Evolutionary conservation across 495 filamentous ascomycete species (phyloP), one percentile per base, ranked within the genome.

Genomic region (Penicillium lagena): DNA sequence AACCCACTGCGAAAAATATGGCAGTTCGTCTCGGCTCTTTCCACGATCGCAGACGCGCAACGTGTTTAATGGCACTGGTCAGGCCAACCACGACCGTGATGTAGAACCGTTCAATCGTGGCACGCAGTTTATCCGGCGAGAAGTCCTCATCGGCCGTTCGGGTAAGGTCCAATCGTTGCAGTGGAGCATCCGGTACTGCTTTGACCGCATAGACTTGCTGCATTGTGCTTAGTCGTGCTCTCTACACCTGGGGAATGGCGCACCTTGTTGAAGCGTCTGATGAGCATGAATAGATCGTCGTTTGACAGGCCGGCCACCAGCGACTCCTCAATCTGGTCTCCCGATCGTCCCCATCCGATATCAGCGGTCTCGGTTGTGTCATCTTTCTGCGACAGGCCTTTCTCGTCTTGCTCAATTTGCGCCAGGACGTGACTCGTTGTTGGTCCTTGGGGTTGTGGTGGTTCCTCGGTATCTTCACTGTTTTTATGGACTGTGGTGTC

Each of bases 141-240:
- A 93, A 94, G 47, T 90, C 84, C 42, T 94, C 89, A 30, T 91
- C 84, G 28, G 86, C 83, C 2, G 86, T 80, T 42, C 87, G 84
- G 39, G 87, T 86, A 12, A 94, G 68, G 64, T 96, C 89, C n/a
- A 95, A 69, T 12, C 80, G 78, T 4, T 79, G 78, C 13, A 71
- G 49, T 4, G 77, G 75, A 12, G 68, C 62, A 6, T 76, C 62
- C 1, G 73, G 60, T 1, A 80, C 70, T 12, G 83, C 83, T 61
- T 89, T 89, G 51, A 91, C 83, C 70, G 90, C 82, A 59, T 90
- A 89, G 58, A 94, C 83, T 85, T 93, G 88, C 87, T 90, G 40
- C 29, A 42, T 10, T 11, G 7, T 7, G 2, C 40, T 49, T 22
- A 54, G 39, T 8, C 22, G 13, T 35, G 9, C 33, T 12, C 29